Conservation (phyloP, 345 rosid genomes). For the Gossypium rotundifolium region DNA sequence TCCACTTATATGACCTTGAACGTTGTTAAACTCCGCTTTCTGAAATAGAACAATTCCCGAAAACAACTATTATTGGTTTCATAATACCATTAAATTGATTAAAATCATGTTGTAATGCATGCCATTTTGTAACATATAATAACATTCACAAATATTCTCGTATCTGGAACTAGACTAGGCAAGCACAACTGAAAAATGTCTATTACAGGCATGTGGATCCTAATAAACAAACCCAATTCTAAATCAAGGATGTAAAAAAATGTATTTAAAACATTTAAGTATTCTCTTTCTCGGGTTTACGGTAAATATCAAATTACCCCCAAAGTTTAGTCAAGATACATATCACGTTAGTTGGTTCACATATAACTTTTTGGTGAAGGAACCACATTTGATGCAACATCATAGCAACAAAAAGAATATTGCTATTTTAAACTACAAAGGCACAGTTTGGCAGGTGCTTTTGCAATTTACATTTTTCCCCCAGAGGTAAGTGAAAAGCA, state of each 20-base stretch:
- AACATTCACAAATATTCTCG: background rate
- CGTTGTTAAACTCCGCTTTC: constrained; percentile 27
- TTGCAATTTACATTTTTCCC: too few species aligned
- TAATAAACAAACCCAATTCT: background rate
- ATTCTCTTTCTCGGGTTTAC: background rate
- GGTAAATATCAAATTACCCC: background rate
- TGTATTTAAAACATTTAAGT: background rate
- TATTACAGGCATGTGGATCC: background rate
- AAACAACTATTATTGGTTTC: background rate
- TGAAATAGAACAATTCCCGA: constrained; percentile 21
- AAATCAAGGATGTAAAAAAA: background rate
- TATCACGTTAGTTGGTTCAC: too few species aligned
- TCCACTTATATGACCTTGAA: constrained; percentile 25
- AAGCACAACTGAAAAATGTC: background rate
- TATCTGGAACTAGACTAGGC: background rate
- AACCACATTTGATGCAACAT: too few species aligned
- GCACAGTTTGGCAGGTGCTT: too few species aligned
- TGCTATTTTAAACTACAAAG: too few species aligned
- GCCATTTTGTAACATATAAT: background rate
- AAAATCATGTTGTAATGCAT: background rate
- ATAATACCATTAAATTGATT: background rate
- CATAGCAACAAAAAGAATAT: too few species aligned
- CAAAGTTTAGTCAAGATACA: too few species aligned
- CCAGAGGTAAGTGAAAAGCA: too few species aligned
- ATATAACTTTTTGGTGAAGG: too few species aligned